These are phyloP conservation scores for Anthracocystis panici-leucophaei DNA, from an alignment of 1,284 basidiomycete genomes.

Conservation along the genomic window DNA sequence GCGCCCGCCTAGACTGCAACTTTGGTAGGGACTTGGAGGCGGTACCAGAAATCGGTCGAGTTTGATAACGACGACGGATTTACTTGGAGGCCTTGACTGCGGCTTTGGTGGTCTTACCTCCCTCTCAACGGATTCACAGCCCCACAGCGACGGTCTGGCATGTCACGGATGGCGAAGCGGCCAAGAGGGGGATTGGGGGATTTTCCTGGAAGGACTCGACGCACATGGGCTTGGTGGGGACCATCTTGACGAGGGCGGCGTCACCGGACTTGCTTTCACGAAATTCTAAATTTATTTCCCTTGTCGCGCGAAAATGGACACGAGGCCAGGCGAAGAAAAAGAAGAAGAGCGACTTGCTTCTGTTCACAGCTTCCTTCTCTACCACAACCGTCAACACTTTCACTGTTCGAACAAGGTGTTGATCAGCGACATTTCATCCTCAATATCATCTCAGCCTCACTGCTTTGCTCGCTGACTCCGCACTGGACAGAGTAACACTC, in stretches of 20 bases:
- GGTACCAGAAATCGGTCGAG: too few relatives aligned
- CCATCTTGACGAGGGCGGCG: conserved; percentile 94
- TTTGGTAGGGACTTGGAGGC: too few relatives aligned
- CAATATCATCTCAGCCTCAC: background rate
- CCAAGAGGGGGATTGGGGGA: conserved; percentile 97
- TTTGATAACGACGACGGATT: too few relatives aligned
- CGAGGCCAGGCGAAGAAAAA: too few relatives aligned
- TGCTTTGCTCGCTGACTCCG: background rate
- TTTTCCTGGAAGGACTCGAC: conserved; percentile 98
- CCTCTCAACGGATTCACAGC: too few relatives aligned
- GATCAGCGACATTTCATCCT: background rate
- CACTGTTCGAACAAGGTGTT: background rate
- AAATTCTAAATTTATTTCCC: too few relatives aligned
- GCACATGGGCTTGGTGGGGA: conserved; percentile 97
- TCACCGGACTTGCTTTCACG: conserved; percentile 69
- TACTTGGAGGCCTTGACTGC: too few relatives aligned
- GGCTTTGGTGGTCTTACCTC: conserved; percentile 79
- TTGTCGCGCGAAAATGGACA: too few relatives aligned
- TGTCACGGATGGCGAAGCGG: conserved; percentile 82
- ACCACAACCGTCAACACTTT: background rate
- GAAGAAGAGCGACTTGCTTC: background rate
- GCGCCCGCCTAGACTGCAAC: too few relatives aligned
- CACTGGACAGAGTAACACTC: background rate
- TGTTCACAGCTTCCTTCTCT: background rate
- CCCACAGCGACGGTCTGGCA: conserved; percentile 78